These are phyloP conservation scores for Dalbergia cochinchinensis DNA, from an alignment of 306 rosid genomes.

Conservation along the genomic window DNA sequence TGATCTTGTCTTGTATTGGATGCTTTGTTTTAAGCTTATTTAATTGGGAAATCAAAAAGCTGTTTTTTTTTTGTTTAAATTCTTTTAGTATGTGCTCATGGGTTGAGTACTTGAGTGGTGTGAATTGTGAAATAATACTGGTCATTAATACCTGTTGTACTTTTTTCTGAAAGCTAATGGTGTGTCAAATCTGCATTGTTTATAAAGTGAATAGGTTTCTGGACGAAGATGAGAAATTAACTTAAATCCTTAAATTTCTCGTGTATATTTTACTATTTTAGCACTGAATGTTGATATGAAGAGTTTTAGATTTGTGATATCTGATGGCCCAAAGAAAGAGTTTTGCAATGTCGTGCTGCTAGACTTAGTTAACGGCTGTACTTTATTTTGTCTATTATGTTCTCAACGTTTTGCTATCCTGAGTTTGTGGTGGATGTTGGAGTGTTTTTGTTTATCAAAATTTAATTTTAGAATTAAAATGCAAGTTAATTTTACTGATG, in stretches of 20 bases:
- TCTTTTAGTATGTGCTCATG: constrained; percentile 16
- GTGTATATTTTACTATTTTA: background rate
- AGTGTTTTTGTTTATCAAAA: background rate
- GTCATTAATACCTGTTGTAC: background rate
- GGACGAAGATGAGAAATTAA: background rate
- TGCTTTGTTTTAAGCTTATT: constrained; percentile 38
- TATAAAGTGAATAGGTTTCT: background rate
- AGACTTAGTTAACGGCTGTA: background rate
- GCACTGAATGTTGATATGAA: background rate
- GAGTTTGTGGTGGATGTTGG: background rate
- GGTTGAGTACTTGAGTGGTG: background rate
- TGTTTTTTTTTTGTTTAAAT: background rate
- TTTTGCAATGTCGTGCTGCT: background rate
- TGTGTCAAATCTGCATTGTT: constrained; percentile 19
- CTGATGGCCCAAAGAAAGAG: background rate
- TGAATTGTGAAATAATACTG: background rate
- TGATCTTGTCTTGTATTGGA: constrained; percentile 21
- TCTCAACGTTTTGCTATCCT: background rate
- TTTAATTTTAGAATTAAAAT: background rate
- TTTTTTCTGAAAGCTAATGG: background rate
- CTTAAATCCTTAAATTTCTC: constrained; percentile 34
- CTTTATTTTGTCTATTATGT: constrained; percentile 31
- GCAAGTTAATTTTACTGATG: background rate
- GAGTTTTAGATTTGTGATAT: constrained; percentile 20
- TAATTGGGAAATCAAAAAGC: constrained; percentile 19